These are phyloP conservation scores for Pichiaceae sp. DNA, from an alignment of 1,139 yeast species.

Conservation along the genomic window DNA sequence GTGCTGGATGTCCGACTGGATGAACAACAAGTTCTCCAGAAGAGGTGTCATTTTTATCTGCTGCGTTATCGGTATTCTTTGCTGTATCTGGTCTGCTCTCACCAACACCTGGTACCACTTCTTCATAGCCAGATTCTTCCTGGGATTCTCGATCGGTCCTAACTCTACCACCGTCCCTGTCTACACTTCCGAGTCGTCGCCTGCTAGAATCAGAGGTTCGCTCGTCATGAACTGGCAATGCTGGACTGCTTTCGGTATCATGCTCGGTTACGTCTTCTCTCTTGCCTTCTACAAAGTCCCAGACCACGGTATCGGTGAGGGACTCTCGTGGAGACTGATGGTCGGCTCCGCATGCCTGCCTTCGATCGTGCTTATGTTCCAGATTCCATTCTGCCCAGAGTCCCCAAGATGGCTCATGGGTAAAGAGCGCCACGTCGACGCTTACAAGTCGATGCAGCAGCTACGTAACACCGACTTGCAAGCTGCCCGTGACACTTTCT, in stretches of 20 bases:
- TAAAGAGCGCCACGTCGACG: conserved; percentile 49
- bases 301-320: conserved; percentile 36
- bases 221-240: conserved; percentile 86
- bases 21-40: conserved; percentile 59
- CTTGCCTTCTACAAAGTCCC: conserved; percentile 50
- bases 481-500: conserved; percentile 73
- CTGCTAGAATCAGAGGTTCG: conserved; percentile 70
- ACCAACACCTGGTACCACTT: conserved; percentile 69
- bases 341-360: conserved; percentile 72
- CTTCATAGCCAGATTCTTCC: conserved; percentile 60
- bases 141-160: conserved; percentile 77
- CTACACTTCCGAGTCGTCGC: conserved; percentile 74
- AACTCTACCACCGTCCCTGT: conserved; percentile 79
- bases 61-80: conserved; percentile 53
- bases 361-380: conserved; percentile 57
- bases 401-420: conserved; percentile 79
- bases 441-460: conserved; percentile 40
- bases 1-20: conserved; percentile 66
- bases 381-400: conserved; percentile 67
- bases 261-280: conserved; percentile 68
- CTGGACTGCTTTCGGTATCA: conserved; percentile 82
- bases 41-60: conserved; percentile 67
- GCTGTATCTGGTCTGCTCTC: conserved; percentile 75
- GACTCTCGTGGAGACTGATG: conserved; percentile 75
- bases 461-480: conserved; percentile 47